Conservation (phyloP, 1,284 basidiomycete species). For the Fomitopsis betulina region DNA sequence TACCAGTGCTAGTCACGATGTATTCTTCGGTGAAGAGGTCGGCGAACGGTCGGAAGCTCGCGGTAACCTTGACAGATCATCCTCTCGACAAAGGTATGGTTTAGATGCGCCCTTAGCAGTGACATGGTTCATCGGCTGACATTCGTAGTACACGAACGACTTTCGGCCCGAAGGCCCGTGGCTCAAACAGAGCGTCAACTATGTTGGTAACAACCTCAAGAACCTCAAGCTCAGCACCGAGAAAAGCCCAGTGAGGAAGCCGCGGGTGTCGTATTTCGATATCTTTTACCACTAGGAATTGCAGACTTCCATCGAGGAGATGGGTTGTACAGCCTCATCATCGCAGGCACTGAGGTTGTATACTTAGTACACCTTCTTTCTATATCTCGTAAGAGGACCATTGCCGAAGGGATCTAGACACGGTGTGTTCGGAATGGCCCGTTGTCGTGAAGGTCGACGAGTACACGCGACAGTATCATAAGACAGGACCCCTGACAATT, state of each 20-base stretch:
- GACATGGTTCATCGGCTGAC: too few species aligned
- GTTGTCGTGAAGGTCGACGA: conserved; percentile 47
- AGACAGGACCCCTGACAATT: too few species aligned
- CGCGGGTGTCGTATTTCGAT: conserved; percentile 52
- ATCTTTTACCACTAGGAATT: conserved; percentile 34
- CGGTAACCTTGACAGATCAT: conserved; percentile 39
- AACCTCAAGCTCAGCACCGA: conserved; percentile 39
- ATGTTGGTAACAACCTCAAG: conserved; percentile 44
- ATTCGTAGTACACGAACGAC: conserved; percentile 29
- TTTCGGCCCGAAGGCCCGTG: conserved; percentile 23
- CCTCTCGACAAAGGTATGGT: conserved; percentile 36
- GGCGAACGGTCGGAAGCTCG: conserved; percentile 40
- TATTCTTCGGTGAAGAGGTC: conserved; percentile 28
- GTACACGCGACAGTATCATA: conserved; percentile 43
- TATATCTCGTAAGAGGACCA: too few species aligned
- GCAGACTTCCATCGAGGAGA: conserved; percentile 38
- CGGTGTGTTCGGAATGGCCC: conserved; percentile 42
- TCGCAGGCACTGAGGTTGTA: conserved; percentile 31
- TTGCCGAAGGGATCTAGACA: too few species aligned
- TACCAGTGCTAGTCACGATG: conserved; percentile 19
- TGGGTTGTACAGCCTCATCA: conserved; percentile 35
- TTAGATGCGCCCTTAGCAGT: too few species aligned
- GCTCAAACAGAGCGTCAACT: conserved; percentile 32
- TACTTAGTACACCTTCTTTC: too few species aligned
- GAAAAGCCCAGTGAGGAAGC: conserved; percentile 47